These are phyloP conservation scores for Debaryomycetaceae sp. DNA, from an alignment of 1,139 yeast species.

Conservation along the genomic window DNA sequence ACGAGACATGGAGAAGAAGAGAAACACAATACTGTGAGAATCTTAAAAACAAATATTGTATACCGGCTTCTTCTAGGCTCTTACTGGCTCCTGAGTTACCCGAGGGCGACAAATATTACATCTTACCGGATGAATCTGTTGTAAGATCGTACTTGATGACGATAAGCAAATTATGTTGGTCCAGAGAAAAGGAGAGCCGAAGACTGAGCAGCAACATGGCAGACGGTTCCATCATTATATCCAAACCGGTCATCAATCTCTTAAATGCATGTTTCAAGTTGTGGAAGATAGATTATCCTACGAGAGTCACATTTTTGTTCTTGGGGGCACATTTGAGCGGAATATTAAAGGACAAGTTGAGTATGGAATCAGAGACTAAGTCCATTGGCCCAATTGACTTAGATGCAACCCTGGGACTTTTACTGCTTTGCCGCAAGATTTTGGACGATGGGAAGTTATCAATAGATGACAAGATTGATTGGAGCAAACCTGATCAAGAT, in stretches of 20 bases:
- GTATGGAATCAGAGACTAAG: slow-evolving; percentile 13
- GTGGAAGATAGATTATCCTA: slow-evolving; percentile 59
- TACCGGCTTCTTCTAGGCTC: slow-evolving; percentile 31
- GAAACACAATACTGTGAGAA: slow-evolving; percentile 38
- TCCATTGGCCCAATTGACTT: slow-evolving; percentile 33
- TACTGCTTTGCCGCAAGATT: slow-evolving; percentile 26
- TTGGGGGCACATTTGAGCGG: slow-evolving; percentile 51
- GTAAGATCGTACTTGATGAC: slow-evolving; percentile 27
- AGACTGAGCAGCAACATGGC: slow-evolving; percentile 12
- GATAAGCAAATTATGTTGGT: slow-evolving; percentile 27
- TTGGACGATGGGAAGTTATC: slow-evolving; percentile 32
- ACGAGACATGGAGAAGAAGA: slow-evolving; percentile 50
- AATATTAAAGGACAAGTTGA: slow-evolving; percentile 29
- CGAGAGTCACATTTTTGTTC: slow-evolving; percentile 50
- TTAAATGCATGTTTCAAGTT: slow-evolving; percentile 45
- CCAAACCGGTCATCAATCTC: slow-evolving; percentile 40
- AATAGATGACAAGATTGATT: slow-evolving; percentile 33
- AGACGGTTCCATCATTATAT: slow-evolving; percentile 18
- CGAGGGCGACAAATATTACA: slow-evolving; percentile 31
- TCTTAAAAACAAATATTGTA: slow-evolving; percentile 37
- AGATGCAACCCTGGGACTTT: slow-evolving; percentile 21
- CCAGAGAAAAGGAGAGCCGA: slow-evolving; percentile 12
- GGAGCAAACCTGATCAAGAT: slow-evolving; percentile 52
- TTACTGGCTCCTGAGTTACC: slow-evolving; percentile 29
- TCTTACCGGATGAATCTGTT: slow-evolving; percentile 40